Base-by-base conservation (phyloP, 345 rosid species). In the Populus pruinosa region DNA sequence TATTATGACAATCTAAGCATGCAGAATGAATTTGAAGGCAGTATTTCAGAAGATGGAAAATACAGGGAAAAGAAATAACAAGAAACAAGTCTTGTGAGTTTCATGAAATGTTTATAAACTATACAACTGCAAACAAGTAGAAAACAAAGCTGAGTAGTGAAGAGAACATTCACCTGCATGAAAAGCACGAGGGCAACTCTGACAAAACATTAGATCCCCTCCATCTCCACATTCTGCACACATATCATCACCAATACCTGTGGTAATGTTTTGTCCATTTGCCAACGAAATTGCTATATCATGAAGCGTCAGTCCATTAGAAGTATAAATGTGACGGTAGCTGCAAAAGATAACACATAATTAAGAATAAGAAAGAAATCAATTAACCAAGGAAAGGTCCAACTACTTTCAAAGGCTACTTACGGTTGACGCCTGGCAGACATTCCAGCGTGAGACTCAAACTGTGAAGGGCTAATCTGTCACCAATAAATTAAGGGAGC, bases 381-480 rank as follows among this genome's bases (percentile, higher is more conserved):
- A 44, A 72, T 71, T 62, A 41, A 72, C 43, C 53, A 69, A 35
- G 72, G 29, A 6, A 41, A 82, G 59, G 62, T 38, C 77, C 41
- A 13, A 74, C 41, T 18, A 80, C 70, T 44, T 59, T 5, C 18
- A 44, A 62, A 35, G 61, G 77, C 36, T 69, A 88, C 99, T 93
- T 78, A 96, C 99, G 99, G 99, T 88, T 94, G 99, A 78, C 98
- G 92, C 83, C 98, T 93, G 72, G 87, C 97, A 81, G 99, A 93
- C 99, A 93, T 94, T 86, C 99, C 99, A 88, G 98, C 98, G 89
- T 96, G 99, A 29, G 99, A 90, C 87, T 96, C 99, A 82, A 96
- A 96, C 78, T 96, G 99, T 2, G 99, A 96, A 76, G 99, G 99
- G 76, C 99, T 96, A 70, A 96, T 84, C 99, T 96, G 92, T 77